A percentile compares a stretch with the other conserved stretches of the same genome.
Evolutionary conservation across 2,329 filamentous ascomycete genomes (phyloP).

Genomic region (Fusarium sp.): DNA sequence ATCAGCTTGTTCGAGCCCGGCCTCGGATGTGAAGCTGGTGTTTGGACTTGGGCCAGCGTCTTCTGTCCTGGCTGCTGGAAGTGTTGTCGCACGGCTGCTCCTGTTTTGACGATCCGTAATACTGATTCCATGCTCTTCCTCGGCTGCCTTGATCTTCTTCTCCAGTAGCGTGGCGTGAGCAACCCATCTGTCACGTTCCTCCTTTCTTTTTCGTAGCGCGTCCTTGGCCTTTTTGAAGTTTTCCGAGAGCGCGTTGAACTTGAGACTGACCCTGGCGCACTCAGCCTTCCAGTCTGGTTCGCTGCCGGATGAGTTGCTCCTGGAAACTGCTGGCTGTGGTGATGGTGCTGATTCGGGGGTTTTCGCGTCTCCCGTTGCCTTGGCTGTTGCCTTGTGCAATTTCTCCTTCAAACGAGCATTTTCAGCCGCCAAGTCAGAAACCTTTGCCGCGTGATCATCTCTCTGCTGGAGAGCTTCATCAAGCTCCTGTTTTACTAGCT

Average conservation of each 20-base stretch:
- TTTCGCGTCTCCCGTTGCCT: neutral
- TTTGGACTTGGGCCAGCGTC: conserved; percentile 26
- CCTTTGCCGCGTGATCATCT: conserved; percentile 23
- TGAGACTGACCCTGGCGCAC: conserved; percentile 53
- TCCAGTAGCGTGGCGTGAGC: conserved; percentile 58
- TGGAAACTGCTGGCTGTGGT: neutral
- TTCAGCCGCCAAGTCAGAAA: conserved; percentile 26
- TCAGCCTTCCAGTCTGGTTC: conserved; percentile 47
- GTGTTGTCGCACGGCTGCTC: conserved; percentile 16
- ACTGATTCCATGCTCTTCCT: conserved; percentile 51
- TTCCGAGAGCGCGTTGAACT: conserved; percentile 55
- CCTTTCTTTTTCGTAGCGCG: conserved; percentile 55
- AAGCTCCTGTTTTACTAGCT: conserved; percentile 58
- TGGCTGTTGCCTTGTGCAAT: conserved; percentile 20
- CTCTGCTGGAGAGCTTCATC: conserved; percentile 32
- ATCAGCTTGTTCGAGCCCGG: conserved; percentile 43
- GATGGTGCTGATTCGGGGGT: neutral
- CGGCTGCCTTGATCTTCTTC: conserved; percentile 57
- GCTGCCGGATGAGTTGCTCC: conserved; percentile 1
- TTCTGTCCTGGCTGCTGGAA: conserved; percentile 15
- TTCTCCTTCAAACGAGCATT: conserved; percentile 36
- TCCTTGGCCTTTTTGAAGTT: conserved; percentile 57
- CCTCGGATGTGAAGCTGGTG: conserved; percentile 37
- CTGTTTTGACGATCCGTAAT: conserved; percentile 44
- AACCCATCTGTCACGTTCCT: conserved; percentile 59